Evolutionary conservation across 2,329 filamentous ascomycete species (phyloP).

Genomic region (Exophiala viscosa): DNA sequence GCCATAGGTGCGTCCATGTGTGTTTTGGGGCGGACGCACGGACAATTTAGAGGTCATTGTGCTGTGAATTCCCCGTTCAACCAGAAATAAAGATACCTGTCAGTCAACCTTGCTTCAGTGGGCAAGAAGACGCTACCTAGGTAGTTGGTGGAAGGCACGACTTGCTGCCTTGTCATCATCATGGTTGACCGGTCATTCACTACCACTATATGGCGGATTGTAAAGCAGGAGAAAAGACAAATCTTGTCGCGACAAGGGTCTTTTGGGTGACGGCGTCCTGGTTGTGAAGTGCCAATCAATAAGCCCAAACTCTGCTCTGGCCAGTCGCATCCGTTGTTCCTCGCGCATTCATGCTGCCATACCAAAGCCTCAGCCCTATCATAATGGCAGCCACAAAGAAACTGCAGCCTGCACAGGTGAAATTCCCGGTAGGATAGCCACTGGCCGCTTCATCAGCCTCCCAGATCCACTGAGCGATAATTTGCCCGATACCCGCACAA

Average conservation of each 20-base stretch:
- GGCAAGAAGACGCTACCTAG: too few relatives aligned
- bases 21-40: too few relatives aligned
- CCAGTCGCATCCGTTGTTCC: conserved; percentile 22
- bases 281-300: background rate
- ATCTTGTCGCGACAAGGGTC: background rate
- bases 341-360: conserved; percentile 22
- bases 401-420: conserved; percentile 34
- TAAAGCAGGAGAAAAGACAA: too few relatives aligned
- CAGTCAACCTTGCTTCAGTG: too few relatives aligned
- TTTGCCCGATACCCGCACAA: conserved; percentile 66
- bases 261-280: background rate
- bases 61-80: too few relatives aligned
- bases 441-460: conserved; percentile 56
- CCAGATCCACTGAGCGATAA: conserved; percentile 71
- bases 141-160: too few relatives aligned
- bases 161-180: too few relatives aligned
- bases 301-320: conserved; percentile 18
- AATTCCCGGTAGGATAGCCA: conserved; percentile 69
- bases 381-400: conserved; percentile 23
- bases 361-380: conserved; percentile 16
- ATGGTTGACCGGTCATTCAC: too few relatives aligned
- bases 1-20: too few relatives aligned
- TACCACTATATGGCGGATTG: too few relatives aligned
- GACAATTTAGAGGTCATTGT: too few relatives aligned
- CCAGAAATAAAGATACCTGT: too few relatives aligned